These are phyloP conservation scores for Jackrogersella multiformis DNA, from an alignment of 495 filamentous ascomycete species.

Conservation along the genomic window DNA sequence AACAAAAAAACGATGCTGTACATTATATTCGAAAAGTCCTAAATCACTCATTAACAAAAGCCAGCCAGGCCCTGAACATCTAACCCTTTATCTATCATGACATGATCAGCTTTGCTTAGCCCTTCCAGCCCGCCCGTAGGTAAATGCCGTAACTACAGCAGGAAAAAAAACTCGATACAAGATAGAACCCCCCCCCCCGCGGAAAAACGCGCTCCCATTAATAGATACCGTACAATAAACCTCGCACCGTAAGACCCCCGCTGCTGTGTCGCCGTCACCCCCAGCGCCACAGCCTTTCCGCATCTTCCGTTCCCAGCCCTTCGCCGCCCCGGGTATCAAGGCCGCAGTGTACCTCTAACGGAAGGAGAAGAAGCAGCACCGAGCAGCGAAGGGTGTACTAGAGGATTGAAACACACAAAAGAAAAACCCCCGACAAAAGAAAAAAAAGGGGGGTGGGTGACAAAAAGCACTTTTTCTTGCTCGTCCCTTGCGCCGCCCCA, in stretches of 20 bases:
- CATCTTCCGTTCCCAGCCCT: slow-evolving; percentile 16
- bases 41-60: slow-evolving; percentile 7
- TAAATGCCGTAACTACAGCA: slow-evolving; percentile 7
- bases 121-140: not conserved
- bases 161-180: slow-evolving; percentile 25
- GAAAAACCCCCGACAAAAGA: slow-evolving; percentile 3
- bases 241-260: slow-evolving; percentile 14
- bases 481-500: slow-evolving; percentile 27
- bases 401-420: not conserved
- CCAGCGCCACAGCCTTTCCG: not conserved
- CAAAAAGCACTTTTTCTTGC: slow-evolving; percentile 28
- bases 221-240: slow-evolving; percentile 29
- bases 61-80: slow-evolving; percentile 11
- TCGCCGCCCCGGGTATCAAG: slow-evolving; percentile 1
- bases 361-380: not conserved
- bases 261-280: slow-evolving; percentile 2
- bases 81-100: slow-evolving; percentile 22
- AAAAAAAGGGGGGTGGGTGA: not conserved
- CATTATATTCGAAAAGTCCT: slow-evolving; percentile 11
- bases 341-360: not conserved
- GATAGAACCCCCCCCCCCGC: not conserved
- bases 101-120: slow-evolving; percentile 5
- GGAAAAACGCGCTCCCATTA: slow-evolving; percentile 6
- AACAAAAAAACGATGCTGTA: slow-evolving; percentile 13
- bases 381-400: not conserved